These are phyloP conservation scores for Phellopilus nigrolimitatus DNA, from an alignment of 1,284 basidiomycete species.

Conservation along the genomic window DNA sequence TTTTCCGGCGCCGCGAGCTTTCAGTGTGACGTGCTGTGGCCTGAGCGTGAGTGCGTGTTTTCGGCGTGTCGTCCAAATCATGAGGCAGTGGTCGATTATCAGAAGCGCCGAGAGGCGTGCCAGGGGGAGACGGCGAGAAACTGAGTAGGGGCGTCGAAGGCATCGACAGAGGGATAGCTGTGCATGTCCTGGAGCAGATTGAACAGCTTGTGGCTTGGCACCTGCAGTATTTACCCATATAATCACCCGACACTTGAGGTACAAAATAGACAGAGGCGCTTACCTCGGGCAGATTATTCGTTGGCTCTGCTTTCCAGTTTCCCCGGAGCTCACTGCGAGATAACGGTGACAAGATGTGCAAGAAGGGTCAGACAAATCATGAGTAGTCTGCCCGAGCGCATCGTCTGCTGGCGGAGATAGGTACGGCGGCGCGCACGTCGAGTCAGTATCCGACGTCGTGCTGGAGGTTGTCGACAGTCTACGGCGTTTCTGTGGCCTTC, in stretches of 20 bases:
- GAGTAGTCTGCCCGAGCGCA: not conserved
- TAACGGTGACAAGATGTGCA: slow-evolving; percentile 18
- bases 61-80: slow-evolving; percentile 15
- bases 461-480: slow-evolving; percentile 12
- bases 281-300: slow-evolving; percentile 18
- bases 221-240: slow-evolving; percentile 18
- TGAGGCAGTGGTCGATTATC: slow-evolving; percentile 21
- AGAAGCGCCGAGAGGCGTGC: slow-evolving; percentile 19
- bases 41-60: slow-evolving; percentile 1
- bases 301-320: slow-evolving; percentile 6
- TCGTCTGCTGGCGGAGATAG: not conserved
- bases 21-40: not conserved
- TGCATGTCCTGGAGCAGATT: slow-evolving; percentile 32
- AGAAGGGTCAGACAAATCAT: not conserved
- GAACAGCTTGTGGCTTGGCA: slow-evolving; percentile 30
- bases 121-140: slow-evolving; percentile 25
- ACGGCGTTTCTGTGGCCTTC: slow-evolving; percentile 15
- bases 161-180: slow-evolving; percentile 25
- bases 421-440: slow-evolving; percentile 5
- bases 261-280: not conserved
- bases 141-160: slow-evolving; percentile 27
- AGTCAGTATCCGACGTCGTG: slow-evolving; percentile 13
- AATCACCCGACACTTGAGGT: not conserved
- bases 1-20: slow-evolving; percentile 18
- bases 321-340: not conserved